Evolutionary conservation across 2,329 filamentous ascomycete species (phyloP).

Genomic region (Dactylellina parvicollis): DNA sequence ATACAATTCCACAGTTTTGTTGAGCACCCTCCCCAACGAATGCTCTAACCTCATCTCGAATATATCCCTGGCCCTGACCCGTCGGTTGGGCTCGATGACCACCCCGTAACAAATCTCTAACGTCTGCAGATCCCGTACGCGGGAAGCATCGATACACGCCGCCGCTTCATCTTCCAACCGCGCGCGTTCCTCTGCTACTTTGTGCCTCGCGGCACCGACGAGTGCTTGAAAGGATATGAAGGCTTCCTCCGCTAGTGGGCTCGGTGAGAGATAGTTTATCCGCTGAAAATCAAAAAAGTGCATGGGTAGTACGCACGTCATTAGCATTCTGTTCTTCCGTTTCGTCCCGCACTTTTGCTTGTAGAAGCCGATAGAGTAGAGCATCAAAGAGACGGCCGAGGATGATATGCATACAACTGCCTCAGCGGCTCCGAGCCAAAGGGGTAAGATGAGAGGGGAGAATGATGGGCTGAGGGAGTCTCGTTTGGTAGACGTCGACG

Average conservation of each 20-base stretch:
- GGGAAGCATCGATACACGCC: conserved; percentile 79
- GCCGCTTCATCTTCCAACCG: conserved; percentile 87
- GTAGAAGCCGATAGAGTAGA: neutral
- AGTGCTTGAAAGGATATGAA: conserved; percentile 74
- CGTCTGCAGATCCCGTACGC: conserved; percentile 80
- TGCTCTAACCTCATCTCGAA: conserved; percentile 87
- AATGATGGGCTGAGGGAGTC: conserved; percentile 6
- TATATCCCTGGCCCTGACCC: conserved; percentile 87
- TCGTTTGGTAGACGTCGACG: conserved; percentile 12
- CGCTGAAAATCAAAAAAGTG: conserved; percentile 55
- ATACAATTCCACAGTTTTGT: conserved; percentile 87
- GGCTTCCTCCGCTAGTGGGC: conserved; percentile 68
- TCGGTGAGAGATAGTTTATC: conserved; percentile 60
- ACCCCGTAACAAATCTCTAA: conserved; percentile 76
- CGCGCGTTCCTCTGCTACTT: conserved; percentile 76
- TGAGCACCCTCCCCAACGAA: conserved; percentile 87
- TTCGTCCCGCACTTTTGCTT: neutral
- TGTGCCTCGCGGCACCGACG: conserved; percentile 78
- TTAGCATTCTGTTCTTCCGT: conserved; percentile 19
- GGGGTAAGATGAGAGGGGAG: no score
- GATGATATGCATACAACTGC: conserved; percentile 11
- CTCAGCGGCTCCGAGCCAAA: neutral
- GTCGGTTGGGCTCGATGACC: conserved; percentile 77
- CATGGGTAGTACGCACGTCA: conserved; percentile 38
- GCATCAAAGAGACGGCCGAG: neutral